Conservation (phyloP, 768 basidiomycete genomes). For the Gymnopilus dilepis region DNA sequence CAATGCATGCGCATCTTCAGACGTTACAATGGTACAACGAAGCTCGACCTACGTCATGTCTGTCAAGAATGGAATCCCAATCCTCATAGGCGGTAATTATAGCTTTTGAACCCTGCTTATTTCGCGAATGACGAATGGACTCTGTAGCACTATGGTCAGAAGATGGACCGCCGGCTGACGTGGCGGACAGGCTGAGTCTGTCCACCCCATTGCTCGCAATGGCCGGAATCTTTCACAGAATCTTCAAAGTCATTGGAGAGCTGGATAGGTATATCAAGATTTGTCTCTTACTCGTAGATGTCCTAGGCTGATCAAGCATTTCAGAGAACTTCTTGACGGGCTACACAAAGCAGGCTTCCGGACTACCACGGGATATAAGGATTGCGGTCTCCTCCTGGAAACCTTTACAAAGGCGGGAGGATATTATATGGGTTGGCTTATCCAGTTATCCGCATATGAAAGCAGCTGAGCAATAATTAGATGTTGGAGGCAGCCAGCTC, state of each 20-base stretch:
- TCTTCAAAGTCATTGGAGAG: constrained; percentile 47
- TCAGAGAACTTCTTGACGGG: constrained; percentile 50
- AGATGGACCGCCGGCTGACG: constrained; percentile 49
- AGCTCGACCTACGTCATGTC: constrained; percentile 62
- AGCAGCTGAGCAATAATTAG: too few species aligned
- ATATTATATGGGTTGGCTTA: constrained; percentile 63
- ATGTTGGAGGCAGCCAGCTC: constrained; percentile 62
- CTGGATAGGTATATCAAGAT: constrained; percentile 52
- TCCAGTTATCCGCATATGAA: not conserved
- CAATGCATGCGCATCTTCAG: constrained; percentile 27
- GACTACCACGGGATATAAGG: constrained; percentile 53
- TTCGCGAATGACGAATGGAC: not conserved
- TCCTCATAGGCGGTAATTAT: constrained; percentile 30
- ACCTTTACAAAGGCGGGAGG: constrained; percentile 59
- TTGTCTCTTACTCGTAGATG: not conserved
- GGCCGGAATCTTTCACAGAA: constrained; percentile 36
- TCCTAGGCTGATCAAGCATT: not conserved
- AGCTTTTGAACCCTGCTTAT: not conserved
- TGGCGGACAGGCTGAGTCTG: constrained; percentile 54
- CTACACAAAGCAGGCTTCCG: constrained; percentile 64
- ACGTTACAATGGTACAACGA: constrained; percentile 64
- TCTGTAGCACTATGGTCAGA: constrained; percentile 48
- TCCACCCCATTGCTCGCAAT: constrained; percentile 47
- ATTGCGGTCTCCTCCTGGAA: constrained; percentile 53
- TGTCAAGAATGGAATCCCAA: constrained; percentile 41